phyloP scores from a whole-genome alignment of 805 yeast species.

The Lipomyces anomalus region DNA sequence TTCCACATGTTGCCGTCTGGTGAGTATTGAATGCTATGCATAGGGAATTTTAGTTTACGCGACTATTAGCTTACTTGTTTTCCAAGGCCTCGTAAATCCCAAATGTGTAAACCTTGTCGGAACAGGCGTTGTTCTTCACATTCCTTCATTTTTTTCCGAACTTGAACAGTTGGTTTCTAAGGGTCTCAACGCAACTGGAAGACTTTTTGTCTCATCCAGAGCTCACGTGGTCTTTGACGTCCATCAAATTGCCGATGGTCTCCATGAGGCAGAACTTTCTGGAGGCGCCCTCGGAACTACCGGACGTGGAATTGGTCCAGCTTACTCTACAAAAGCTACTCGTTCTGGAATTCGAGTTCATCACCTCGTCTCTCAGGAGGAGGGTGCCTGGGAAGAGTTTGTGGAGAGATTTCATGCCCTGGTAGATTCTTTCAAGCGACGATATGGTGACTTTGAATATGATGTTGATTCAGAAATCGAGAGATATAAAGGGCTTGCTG shows the following conservation, averaged over 20 bases:
- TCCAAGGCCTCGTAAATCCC: conserved; percentile 92
- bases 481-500: conserved; percentile 68
- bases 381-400: conserved; percentile 90
- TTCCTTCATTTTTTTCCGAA: conserved; percentile 88
- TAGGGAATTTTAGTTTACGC: neutral
- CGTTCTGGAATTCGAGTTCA: conserved; percentile 96
- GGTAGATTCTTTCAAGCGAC: conserved; percentile 71
- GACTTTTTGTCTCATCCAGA: conserved; percentile 84
- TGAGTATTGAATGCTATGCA: conserved; percentile 2
- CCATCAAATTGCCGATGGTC: conserved; percentile 94
- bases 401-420: conserved; percentile 70
- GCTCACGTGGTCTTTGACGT: conserved; percentile 96
- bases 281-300: conserved; percentile 90
- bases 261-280: conserved; percentile 87
- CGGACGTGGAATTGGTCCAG: conserved; percentile 98
- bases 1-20: conserved; percentile 99
- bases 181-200: conserved; percentile 56
- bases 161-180: conserved; percentile 72
- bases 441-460: conserved; percentile 91
- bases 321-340: conserved; percentile 93
- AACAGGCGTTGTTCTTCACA: conserved; percentile 92
- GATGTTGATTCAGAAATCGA: conserved; percentile 76
- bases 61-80: too few relatives aligned
- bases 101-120: conserved; percentile 87
- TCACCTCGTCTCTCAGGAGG: conserved; percentile 84